phyloP scores from a whole-genome alignment of 2,329 filamentous ascomycete species.

The Botrytis porri region DNA sequence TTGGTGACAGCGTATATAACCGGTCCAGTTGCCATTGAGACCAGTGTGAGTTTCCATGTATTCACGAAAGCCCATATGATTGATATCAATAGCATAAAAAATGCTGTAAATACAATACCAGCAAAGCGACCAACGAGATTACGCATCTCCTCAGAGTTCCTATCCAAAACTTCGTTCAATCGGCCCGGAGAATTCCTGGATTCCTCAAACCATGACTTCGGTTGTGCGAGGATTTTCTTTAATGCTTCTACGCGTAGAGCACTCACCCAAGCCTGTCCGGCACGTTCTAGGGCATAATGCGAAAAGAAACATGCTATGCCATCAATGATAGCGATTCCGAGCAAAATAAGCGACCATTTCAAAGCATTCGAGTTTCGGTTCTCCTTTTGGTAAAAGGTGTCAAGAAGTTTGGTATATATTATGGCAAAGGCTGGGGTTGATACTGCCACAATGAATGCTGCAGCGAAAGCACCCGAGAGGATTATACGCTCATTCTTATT shows the following conservation, averaged over 20 bases:
- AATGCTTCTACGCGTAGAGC: constrained; percentile 66
- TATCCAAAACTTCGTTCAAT: constrained; percentile 71
- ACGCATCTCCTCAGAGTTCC: constrained; percentile 82
- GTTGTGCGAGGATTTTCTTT: constrained; percentile 68
- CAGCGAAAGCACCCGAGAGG: constrained; percentile 57
- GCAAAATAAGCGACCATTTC: constrained; percentile 67
- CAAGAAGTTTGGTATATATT: constrained; percentile 69
- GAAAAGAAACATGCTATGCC: constrained; percentile 62
- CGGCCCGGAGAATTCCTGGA: constrained; percentile 60
- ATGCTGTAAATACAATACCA: constrained; percentile 64
- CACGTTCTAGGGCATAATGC: constrained; percentile 69
- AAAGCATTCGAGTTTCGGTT: constrained; percentile 27
- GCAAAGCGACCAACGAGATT: constrained; percentile 77
- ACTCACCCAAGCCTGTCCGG: constrained; percentile 75
- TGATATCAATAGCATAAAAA: constrained; percentile 65
- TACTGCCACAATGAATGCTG: constrained; percentile 31
- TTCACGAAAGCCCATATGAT: constrained; percentile 70
- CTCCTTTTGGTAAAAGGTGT: constrained; percentile 59
- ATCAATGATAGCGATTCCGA: constrained; percentile 66
- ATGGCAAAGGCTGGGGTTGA: constrained; percentile 64
- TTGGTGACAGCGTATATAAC: constrained; percentile 65
- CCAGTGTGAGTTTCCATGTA: constrained; percentile 78
- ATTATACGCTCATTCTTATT: constrained; percentile 48
- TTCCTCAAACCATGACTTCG: constrained; percentile 73
- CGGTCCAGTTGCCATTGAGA: constrained; percentile 67